These are phyloP conservation scores for Mycena amicta DNA, from an alignment of 768 basidiomycete genomes.

Conservation along the genomic window DNA sequence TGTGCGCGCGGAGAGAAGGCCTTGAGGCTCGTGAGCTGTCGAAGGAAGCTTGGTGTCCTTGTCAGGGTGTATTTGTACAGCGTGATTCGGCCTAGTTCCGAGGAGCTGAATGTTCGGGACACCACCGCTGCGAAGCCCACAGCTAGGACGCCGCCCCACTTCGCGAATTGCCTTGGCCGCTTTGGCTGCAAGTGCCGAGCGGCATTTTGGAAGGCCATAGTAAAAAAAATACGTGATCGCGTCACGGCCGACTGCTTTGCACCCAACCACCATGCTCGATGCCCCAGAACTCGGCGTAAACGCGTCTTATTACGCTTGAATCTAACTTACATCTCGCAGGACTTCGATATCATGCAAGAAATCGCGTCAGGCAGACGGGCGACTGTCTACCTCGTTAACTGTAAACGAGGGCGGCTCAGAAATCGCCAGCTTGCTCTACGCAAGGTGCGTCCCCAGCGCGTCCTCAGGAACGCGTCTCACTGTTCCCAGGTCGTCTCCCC, in stretches of 20 bases:
- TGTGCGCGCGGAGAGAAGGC: conserved; percentile 26
- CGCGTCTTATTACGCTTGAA: neutral
- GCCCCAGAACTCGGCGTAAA: conserved; percentile 14
- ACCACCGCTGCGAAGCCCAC: conserved; percentile 40
- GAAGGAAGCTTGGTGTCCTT: conserved; percentile 9
- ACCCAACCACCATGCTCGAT: neutral
- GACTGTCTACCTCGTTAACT: conserved; percentile 42
- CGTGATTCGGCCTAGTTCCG: conserved; percentile 25
- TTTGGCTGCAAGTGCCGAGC: conserved; percentile 12
- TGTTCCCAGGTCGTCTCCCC: conserved; percentile 10
- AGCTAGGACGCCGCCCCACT: neutral
- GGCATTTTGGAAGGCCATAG: conserved; percentile 14
- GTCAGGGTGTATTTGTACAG: conserved; percentile 2
- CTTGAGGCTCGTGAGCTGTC: conserved; percentile 22
- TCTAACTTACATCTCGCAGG: conserved; percentile 24
- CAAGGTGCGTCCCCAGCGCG: conserved; percentile 33
- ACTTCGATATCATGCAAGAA: conserved; percentile 42
- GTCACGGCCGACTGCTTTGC: neutral
- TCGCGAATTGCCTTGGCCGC: conserved; percentile 6
- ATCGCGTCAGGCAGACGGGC: conserved; percentile 30
- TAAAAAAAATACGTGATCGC: neutral
- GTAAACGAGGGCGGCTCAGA: conserved; percentile 46
- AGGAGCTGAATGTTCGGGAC: conserved; percentile 46
- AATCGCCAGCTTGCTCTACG: conserved; percentile 46
- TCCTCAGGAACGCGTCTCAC: neutral